phyloP scores from a whole-genome alignment of 148 eudicot species.

The Cornus suecica region DNA sequence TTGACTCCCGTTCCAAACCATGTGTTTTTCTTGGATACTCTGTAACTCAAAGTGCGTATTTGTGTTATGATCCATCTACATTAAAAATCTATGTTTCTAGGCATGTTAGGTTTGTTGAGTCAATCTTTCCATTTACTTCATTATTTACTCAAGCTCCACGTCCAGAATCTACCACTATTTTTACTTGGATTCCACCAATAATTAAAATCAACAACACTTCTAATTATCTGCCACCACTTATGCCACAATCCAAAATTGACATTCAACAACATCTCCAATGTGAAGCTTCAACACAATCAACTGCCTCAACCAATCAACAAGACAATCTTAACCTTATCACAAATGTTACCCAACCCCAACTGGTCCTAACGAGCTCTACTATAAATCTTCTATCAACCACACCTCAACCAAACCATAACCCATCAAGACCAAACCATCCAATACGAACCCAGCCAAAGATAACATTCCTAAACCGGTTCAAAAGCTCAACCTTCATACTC shows the following conservation, averaged over 20 bases:
- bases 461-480: neutral
- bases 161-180: neutral
- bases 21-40: conserved; percentile 7
- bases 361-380: neutral
- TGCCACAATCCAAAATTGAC: neutral
- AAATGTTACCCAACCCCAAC: neutral
- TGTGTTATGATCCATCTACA: neutral
- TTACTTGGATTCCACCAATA: too few species aligned
- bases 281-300: neutral
- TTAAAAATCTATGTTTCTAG: neutral
- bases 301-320: neutral
- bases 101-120: too few species aligned
- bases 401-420: neutral
- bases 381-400: neutral
- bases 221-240: neutral
- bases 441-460: neutral
- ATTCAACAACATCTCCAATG: neutral
- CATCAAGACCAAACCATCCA: neutral
- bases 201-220: too few species aligned
- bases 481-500: too few species aligned
- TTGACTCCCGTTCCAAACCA: neutral
- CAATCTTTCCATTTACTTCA: neutral
- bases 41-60: neutral
- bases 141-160: neutral
- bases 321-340: neutral